Conservation (phyloP, 768 basidiomycete species). For the Mycena venus region DNA sequence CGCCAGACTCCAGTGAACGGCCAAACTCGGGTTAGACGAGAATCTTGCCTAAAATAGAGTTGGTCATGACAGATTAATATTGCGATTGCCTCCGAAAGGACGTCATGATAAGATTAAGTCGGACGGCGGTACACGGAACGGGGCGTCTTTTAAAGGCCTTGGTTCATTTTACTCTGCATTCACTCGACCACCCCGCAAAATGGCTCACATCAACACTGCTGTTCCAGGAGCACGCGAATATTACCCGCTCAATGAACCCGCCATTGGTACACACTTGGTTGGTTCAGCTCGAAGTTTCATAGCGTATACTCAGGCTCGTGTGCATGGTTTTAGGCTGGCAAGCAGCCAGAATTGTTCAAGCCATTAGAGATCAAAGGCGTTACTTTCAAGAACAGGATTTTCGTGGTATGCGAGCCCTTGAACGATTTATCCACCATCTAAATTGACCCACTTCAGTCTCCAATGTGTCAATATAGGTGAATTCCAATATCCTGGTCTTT, state of each 20-base stretch:
- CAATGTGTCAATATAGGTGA: constrained; percentile 89
- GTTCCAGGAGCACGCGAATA: constrained; percentile 67
- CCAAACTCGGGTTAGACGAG: too few relatives aligned
- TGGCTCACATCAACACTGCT: constrained; percentile 55
- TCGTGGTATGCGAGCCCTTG: constrained; percentile 59
- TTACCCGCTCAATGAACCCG: constrained; percentile 72
- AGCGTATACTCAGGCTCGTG: neutral
- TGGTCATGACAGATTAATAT: too few relatives aligned
- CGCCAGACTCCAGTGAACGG: too few relatives aligned
- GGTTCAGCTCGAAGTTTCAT: constrained; percentile 5
- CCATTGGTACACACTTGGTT: constrained; percentile 56
- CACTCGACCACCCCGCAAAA: neutral
- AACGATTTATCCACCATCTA: neutral
- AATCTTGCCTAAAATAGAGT: too few relatives aligned
- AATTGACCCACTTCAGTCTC: constrained; percentile 58
- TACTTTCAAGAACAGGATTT: constrained; percentile 83
- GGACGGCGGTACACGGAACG: too few relatives aligned
- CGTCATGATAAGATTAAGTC: too few relatives aligned
- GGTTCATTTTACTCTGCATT: too few relatives aligned
- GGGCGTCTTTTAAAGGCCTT: too few relatives aligned
- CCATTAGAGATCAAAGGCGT: constrained; percentile 72
- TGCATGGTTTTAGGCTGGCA: constrained; percentile 56
- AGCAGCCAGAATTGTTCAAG: constrained; percentile 72
- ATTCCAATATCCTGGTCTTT: constrained; percentile 44
- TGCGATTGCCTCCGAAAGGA: too few relatives aligned